phyloP scores from a whole-genome alignment of 2,329 filamentous ascomycete species.

The Botrytis paeoniae region DNA sequence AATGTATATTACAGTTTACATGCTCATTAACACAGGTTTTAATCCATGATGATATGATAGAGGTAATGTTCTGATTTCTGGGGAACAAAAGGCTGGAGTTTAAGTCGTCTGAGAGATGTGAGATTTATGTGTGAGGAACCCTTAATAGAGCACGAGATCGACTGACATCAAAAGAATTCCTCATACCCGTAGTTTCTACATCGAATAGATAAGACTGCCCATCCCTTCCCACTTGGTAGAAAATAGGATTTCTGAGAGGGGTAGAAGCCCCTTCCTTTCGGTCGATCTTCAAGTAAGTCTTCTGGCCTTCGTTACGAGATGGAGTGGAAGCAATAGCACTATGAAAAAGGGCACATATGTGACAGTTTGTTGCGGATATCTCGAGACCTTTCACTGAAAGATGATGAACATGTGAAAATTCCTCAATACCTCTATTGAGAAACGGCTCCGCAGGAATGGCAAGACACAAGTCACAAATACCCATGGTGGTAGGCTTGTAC shows the following conservation, averaged over 20 bases:
- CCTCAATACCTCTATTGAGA: neutral
- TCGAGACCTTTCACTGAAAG: constrained; percentile 19
- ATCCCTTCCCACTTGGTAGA: constrained; percentile 18
- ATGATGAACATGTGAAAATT: constrained; percentile 19
- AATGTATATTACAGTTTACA: constrained; percentile 19
- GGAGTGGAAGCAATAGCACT: constrained; percentile 4
- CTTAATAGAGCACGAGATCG: neutral
- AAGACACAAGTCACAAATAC: neutral
- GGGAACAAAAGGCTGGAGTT: constrained; percentile 19
- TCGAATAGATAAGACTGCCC: constrained; percentile 17
- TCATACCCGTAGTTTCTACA: constrained; percentile 22
- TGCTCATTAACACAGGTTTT: constrained; percentile 19
- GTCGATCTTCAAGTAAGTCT: constrained; percentile 16
- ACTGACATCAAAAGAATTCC: neutral
- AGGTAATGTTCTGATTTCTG: constrained; percentile 8
- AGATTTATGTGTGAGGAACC: neutral
- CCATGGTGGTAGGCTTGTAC: neutral
- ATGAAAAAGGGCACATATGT: constrained; percentile 18
- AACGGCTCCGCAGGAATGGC: constrained; percentile 5
- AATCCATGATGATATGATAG: constrained; percentile 23
- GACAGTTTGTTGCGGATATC: constrained; percentile 16
- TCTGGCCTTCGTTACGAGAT: constrained; percentile 1
- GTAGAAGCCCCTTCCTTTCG: neutral
- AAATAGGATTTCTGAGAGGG: constrained; percentile 7
- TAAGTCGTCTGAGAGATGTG: constrained; percentile 15